These are phyloP conservation scores for Lactifluus subvellereus DNA, from an alignment of 768 basidiomycete genomes.

Conservation along the genomic window DNA sequence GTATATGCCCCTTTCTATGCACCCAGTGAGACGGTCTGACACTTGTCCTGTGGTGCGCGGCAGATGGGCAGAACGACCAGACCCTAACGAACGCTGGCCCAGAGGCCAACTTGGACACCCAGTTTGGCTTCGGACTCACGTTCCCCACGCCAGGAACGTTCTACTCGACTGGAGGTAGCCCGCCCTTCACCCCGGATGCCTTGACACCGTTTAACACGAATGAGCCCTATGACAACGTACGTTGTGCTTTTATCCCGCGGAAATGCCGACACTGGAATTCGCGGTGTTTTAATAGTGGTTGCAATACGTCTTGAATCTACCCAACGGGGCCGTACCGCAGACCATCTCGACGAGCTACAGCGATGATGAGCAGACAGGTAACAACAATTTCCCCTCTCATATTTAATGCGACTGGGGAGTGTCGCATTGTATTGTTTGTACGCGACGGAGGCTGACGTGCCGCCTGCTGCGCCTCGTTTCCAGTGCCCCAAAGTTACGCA, in stretches of 20 bases:
- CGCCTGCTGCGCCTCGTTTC: neutral
- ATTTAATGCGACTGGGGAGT: neutral
- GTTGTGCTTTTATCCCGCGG: neutral
- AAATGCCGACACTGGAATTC: neutral
- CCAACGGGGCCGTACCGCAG: conserved; percentile 42
- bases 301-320: conserved; percentile 42
- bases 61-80: conserved; percentile 25
- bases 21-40: neutral
- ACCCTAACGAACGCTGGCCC: conserved; percentile 12
- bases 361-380: conserved; percentile 67
- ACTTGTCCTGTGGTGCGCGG: neutral
- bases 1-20: neutral
- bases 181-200: conserved; percentile 24
- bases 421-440: neutral
- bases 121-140: conserved; percentile 26
- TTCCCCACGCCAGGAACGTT: conserved; percentile 26
- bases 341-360: conserved; percentile 70
- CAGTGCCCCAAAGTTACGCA: conserved; percentile 48
- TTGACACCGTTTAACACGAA: conserved; percentile 4
- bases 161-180: conserved; percentile 25
- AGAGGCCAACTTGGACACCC: conserved; percentile 27
- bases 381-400: neutral
- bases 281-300: conserved; percentile 44
- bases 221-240: conserved; percentile 21
- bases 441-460: neutral